A percentile compares a stretch with the other conserved stretches of the same genome.
Evolutionary conservation across 306 rosid genomes (phyloP).

Genomic region (Trichosanthes truncata): DNA sequence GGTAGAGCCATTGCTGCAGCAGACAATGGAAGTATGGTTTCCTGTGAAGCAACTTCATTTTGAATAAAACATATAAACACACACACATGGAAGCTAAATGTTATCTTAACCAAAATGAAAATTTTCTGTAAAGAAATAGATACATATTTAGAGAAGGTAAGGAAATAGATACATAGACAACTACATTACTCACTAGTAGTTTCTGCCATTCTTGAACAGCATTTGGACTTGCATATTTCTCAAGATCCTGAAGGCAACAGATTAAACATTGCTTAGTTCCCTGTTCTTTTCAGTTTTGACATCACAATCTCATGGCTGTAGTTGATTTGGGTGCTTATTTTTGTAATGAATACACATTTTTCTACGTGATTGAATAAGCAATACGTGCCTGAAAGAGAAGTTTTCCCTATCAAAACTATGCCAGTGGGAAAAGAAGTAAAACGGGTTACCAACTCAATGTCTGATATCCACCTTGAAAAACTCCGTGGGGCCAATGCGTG

Average conservation of each 20-base stretch:
- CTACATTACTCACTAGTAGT: conserved; percentile 35
- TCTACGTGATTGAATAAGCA: background rate
- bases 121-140: background rate
- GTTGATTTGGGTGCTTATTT: background rate
- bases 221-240: conserved; percentile 64
- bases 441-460: conserved; percentile 8
- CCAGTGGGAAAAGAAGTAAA: conserved; percentile 4
- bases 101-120: conserved; percentile 1
- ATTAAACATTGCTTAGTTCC: background rate
- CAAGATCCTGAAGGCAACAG: conserved; percentile 53
- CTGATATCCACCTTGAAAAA: conserved; percentile 54
- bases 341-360: background rate
- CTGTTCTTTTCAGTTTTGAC: background rate
- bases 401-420: background rate
- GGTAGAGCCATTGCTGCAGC: conserved; percentile 93
- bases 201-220: conserved; percentile 78
- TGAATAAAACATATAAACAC: background rate
- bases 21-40: conserved; percentile 80
- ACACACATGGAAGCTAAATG: background rate
- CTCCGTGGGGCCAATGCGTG: conserved; percentile 89
- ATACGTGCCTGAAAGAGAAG: background rate
- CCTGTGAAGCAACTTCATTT: conserved; percentile 38
- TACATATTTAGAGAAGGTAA: background rate
- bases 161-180: background rate
- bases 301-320: background rate